Percentiles rank a stretch among this genome's conserved stretches.
Conservation (phyloP, 208 protist genomes). For the Porcisia deanei region DNA sequence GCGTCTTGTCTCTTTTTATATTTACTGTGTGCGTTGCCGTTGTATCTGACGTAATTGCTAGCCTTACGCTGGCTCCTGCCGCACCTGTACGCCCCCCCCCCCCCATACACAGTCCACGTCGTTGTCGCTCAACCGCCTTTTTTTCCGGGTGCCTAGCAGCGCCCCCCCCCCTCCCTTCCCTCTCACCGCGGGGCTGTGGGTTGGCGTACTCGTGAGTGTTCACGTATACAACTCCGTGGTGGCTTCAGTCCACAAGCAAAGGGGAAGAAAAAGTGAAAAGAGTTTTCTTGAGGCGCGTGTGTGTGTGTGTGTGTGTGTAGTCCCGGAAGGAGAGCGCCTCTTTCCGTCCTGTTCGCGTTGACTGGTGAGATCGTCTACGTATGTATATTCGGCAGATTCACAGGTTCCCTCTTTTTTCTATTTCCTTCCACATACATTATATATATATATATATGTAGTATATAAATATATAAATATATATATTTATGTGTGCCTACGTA, state of each 20-base stretch:
- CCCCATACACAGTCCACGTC: neutral
- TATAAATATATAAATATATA: too few relatives aligned
- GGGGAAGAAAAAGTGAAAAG: neutral
- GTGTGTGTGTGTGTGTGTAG: neutral
- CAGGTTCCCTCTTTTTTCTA: too few relatives aligned
- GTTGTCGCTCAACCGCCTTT: neutral
- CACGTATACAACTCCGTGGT: neutral
- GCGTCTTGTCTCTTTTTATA: neutral
- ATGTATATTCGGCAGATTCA: neutral
- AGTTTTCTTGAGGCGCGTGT: neutral
- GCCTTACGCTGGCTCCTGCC: neutral
- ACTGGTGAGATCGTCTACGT: neutral
- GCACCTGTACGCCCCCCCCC: too few relatives aligned
- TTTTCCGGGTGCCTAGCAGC: neutral
- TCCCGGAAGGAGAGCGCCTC: too few relatives aligned
- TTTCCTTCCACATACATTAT: neutral
- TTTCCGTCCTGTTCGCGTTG: neutral
- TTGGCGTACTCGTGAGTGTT: neutral
- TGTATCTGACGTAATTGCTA: neutral
- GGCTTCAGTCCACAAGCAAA: neutral
- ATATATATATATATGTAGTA: too few relatives aligned
- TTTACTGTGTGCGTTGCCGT: neutral
- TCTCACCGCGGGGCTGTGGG: neutral
- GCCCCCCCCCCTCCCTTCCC: neutral
- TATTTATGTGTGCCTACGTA: too few relatives aligned